Base-by-base conservation (phyloP, 176 grass and related monocot species). In the Eleusine indica region DNA sequence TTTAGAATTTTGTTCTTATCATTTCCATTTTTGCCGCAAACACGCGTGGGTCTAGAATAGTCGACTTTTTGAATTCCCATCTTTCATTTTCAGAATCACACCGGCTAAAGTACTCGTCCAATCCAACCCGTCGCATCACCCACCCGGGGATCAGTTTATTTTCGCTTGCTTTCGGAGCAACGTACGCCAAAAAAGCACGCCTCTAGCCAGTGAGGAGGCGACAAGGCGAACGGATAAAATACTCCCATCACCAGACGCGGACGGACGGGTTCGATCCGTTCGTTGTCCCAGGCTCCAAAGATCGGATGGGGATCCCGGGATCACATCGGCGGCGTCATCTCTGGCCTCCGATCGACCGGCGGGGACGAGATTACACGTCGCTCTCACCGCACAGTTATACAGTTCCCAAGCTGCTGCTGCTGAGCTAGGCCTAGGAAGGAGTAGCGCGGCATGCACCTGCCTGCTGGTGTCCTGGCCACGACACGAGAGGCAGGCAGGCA, bases 311-410 rank as follows among this genome's bases (percentile, higher is more conserved):
- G 81, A 81, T 37, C 61, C 58, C 9, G 79, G 68, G 40, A 79
- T 86, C 79, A 74, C 84, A 83, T 90, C 79, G n/a, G 40, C 30
- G 4, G 5, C n/a, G 80, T 61, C 80, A 67, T 74, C 75, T 84
- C 76, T 28, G 51, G 30, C n/a, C 76, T 70, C 19, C 17, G 48
- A 71, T 47, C 72, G 75, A 68, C 69, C 79, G 76, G 40, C 21
- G 7, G 21, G 18, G 63, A 62, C 80, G 82, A 11, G 82, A 79
- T 66, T 73, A 78, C 79, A 74, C 66, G 71, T 65, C 21, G 51
- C 68, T 17, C 28, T 48, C 80, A 4, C 17, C 10, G 32, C 37
- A 19, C 81, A 39, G 71, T 28, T 13, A 7, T 12, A 51, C 28
- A 28, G 13, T 46, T 74, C 29, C 17, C 28, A 35, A 35, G n/a